Conservation (phyloP, 139 green algal species). For the Micractinium conductrix region DNA sequence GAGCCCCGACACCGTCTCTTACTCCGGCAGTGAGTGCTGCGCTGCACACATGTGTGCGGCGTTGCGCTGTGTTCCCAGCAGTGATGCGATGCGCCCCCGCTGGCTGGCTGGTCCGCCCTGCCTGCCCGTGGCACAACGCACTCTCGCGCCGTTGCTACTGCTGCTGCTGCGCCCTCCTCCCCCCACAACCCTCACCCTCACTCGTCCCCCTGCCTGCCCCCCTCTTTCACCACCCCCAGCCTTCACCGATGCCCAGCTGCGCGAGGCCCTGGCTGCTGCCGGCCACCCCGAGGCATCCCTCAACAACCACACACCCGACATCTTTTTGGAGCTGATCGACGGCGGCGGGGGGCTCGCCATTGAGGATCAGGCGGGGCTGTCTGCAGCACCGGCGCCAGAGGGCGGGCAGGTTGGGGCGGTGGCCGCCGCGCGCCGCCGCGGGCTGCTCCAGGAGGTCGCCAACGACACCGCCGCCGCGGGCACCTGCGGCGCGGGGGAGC, state of each 20-base stretch:
- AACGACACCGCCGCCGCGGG: background rate
- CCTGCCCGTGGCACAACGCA: too few species aligned
- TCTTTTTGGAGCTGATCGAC: constrained; percentile 1
- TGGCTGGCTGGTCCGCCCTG: background rate
- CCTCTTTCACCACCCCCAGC: background rate
- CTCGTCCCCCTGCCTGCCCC: background rate
- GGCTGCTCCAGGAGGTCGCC: background rate
- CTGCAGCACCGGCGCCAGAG: background rate
- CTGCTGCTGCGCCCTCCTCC: background rate
- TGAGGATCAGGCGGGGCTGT: background rate
- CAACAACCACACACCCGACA: constrained; percentile 2
- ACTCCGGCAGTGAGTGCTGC: background rate
- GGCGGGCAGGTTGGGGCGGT: background rate
- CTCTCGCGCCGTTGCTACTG: too few species aligned
- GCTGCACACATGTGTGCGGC: background rate
- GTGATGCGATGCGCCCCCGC: too few species aligned
- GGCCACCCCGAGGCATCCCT: background rate
- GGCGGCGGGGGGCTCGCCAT: background rate
- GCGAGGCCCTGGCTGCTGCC: background rate
- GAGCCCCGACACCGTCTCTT: background rate
- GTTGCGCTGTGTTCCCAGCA: too few species aligned
- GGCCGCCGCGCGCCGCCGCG: background rate
- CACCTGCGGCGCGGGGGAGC: background rate
- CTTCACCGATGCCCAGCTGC: background rate
- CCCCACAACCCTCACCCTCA: background rate